These are phyloP conservation scores for Rubia balearica DNA, from an alignment of 305 asterid species.

Conservation along the genomic window DNA sequence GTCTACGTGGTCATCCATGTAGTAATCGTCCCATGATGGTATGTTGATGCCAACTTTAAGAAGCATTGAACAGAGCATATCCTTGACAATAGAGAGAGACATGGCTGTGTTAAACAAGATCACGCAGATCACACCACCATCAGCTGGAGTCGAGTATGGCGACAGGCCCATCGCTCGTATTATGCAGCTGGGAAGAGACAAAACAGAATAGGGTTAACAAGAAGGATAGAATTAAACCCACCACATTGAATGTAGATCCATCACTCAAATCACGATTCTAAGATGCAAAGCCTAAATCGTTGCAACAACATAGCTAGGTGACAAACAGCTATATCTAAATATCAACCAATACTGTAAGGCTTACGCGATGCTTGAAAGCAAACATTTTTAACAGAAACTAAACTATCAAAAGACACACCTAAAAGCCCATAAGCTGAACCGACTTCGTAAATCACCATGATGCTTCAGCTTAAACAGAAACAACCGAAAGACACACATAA, in stretches of 20 bases:
- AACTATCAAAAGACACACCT: not conserved
- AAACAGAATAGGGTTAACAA: not conserved
- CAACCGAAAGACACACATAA: not conserved
- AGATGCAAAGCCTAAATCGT: not conserved
- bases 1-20: slow-evolving; percentile 41
- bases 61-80: slow-evolving; percentile 61
- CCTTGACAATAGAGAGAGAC: slow-evolving; percentile 75
- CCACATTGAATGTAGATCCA: not conserved
- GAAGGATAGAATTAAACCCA: not conserved
- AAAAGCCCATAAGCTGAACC: not conserved
- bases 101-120: slow-evolving; percentile 81
- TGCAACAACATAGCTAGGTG: not conserved
- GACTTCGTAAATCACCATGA: not conserved
- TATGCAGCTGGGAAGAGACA: slow-evolving; percentile 9
- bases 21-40: slow-evolving; percentile 61
- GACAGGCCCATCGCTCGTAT: slow-evolving; percentile 58
- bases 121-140: slow-evolving; percentile 82
- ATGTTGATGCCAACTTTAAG: slow-evolving; percentile 62
- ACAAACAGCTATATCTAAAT: not conserved
- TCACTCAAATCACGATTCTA: not conserved
- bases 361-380: not conserved
- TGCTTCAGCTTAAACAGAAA: not conserved
- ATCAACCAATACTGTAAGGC: not conserved
- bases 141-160: slow-evolving; percentile 73
- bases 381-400: not conserved